Evolutionary conservation across 1,139 yeast species (phyloP).

Genomic region (Hyphopichia burtonii): DNA sequence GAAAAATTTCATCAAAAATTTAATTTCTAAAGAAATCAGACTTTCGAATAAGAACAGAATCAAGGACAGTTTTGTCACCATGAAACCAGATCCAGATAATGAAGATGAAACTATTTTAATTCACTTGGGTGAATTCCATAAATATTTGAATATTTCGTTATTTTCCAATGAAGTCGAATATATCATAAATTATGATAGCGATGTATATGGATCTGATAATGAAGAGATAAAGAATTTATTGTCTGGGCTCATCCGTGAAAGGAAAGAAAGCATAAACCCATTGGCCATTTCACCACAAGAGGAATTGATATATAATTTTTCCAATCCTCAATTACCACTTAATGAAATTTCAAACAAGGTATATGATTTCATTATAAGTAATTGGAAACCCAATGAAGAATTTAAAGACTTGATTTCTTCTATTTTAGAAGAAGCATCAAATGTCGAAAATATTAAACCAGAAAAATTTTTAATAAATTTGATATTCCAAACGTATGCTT

Average conservation of each 20-base stretch:
- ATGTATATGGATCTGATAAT: conserved; percentile 31
- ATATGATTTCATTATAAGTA: conserved; percentile 43
- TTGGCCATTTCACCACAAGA: conserved; percentile 38
- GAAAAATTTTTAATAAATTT: conserved; percentile 57
- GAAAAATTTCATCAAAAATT: conserved; percentile 69
- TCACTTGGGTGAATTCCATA: conserved; percentile 55
- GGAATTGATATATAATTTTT: conserved; percentile 36
- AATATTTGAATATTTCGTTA: conserved; percentile 53
- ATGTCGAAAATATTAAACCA: conserved; percentile 27
- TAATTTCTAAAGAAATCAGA: conserved; percentile 81
- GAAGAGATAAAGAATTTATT: conserved; percentile 27
- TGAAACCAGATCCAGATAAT: conserved; percentile 23
- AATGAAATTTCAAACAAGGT: conserved; percentile 37
- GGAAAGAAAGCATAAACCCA: conserved; percentile 19
- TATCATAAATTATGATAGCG: conserved; percentile 34
- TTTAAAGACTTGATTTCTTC: conserved; percentile 35
- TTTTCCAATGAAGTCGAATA: conserved; percentile 27
- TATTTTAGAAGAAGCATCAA: conserved; percentile 21
- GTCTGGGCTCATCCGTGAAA: conserved; percentile 28
- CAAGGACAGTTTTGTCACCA: conserved; percentile 67
- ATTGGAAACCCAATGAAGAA: conserved; percentile 41
- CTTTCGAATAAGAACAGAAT: conserved; percentile 71
- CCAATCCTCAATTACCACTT: conserved; percentile 38
- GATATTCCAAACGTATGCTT: conserved; percentile 70
- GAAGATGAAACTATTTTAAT: conserved; percentile 24